Evolutionary conservation across 768 basidiomycete genomes (phyloP), one percentile per base, ranked within the genome.

Genomic region (Mycena sanguinolenta): DNA sequence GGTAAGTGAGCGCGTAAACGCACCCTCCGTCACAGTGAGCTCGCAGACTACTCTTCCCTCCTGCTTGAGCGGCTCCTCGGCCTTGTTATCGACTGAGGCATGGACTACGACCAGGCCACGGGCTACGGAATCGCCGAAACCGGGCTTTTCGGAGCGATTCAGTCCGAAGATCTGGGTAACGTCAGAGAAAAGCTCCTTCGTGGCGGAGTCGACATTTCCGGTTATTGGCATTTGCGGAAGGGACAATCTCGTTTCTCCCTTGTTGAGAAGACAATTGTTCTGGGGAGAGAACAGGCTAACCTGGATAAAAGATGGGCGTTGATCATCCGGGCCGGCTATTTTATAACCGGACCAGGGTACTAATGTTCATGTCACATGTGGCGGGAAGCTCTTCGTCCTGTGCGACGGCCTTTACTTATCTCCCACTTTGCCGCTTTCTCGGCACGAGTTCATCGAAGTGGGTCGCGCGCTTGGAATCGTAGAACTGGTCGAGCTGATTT

Each of bases 1-100:
- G 6, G 17, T 1, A 54, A 8, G 38, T 12, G 38, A 38, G 28
- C 2, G 36, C 16, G 32, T 21, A 25, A 2, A 69, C 71, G 61
- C 42, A 81, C 80, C 80, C 55, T 76, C 69, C 21, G 62, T 44
- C 3, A 79, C 77, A 0, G 58, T 72, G 2, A 79, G 28, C 67
- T 80, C 78, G 58, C 77, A 80, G 12, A 81, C 77, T 10, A 81
- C 66, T 52, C 73, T 72, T 0, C 72, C 77, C 63, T 82, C 78
- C 44, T 71, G 72, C 77, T 76, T 79, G 25, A 71, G 55, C 14
- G 77, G 72, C 63, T 80, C 80, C 49, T 81, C 81, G 21, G 63
- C 67, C 52, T 79, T 79, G 12, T 65, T 67, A 21, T 75, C 59
- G 6, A 78, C 58, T 6, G 76, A 75, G 1, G 78, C 75, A 39